These are phyloP conservation scores for Dendrobium chrysotoxum DNA, from an alignment of 106 monocot genomes.

Conservation along the genomic window DNA sequence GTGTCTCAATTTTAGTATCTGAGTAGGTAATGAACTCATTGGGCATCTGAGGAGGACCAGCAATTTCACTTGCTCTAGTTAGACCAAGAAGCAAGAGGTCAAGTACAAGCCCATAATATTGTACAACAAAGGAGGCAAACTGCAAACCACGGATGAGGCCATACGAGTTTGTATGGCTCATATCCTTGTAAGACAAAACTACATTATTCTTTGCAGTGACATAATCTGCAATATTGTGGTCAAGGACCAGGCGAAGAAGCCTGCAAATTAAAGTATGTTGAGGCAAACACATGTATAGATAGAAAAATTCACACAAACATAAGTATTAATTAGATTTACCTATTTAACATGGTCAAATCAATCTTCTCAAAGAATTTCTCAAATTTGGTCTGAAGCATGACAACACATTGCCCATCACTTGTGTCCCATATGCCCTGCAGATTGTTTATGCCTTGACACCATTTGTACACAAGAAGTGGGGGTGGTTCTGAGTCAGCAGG, in stretches of 20 bases:
- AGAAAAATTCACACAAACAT: not conserved
- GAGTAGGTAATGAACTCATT: constrained; percentile 97
- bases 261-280: constrained; percentile 27
- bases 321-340: constrained; percentile 28
- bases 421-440: constrained; percentile 96
- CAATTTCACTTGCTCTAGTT: constrained; percentile 98
- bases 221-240: constrained; percentile 99
- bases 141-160: constrained; percentile 97
- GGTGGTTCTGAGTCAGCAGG: constrained; percentile 99
- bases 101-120: constrained; percentile 96
- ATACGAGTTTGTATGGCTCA: constrained; percentile 99
- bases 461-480: constrained; percentile 96
- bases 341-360: constrained; percentile 95
- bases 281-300: not conserved
- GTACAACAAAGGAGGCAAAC: constrained; percentile 99
- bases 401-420: constrained; percentile 97
- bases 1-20: constrained; percentile 85
- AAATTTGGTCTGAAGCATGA: constrained; percentile 99
- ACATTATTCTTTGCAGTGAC: constrained; percentile 99
- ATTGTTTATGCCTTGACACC: constrained; percentile 99
- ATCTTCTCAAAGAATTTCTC: constrained; percentile 99
- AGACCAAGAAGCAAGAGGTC: constrained; percentile 97
- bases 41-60: constrained; percentile 95
- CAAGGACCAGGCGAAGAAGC: constrained; percentile 90
- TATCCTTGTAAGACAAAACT: constrained; percentile 97